These are phyloP conservation scores for Hygrophoropsis aurantiaca DNA, from an alignment of 768 basidiomycete species.

Conservation along the genomic window DNA sequence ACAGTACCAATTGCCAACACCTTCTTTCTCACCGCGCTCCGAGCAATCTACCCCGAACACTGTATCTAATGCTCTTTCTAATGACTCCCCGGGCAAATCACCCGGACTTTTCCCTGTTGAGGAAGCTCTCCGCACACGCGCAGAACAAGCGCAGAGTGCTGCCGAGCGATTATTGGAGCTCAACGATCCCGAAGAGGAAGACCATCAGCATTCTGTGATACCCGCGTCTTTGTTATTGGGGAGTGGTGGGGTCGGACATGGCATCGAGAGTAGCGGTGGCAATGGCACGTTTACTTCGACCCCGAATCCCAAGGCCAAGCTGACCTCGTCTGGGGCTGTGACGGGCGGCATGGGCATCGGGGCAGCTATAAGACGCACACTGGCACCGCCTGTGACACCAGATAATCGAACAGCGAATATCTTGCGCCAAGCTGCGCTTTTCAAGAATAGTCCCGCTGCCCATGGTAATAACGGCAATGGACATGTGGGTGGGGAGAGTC, in stretches of 20 bases:
- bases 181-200: slow-evolving; percentile 74
- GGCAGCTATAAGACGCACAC: slow-evolving; percentile 26
- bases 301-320: slow-evolving; percentile 39
- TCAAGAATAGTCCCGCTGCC: slow-evolving; percentile 80
- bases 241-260: too few species aligned
- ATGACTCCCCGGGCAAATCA: slow-evolving; percentile 47
- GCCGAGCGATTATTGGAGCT: slow-evolving; percentile 87
- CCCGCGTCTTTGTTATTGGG: slow-evolving; percentile 54
- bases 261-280: too few species aligned
- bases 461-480: slow-evolving; percentile 42
- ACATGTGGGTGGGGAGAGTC: slow-evolving; percentile 50
- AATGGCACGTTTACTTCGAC: slow-evolving; percentile 39
- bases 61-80: slow-evolving; percentile 62
- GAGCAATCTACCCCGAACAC: slow-evolving; percentile 45
- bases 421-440: slow-evolving; percentile 74
- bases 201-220: slow-evolving; percentile 48
- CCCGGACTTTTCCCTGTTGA: slow-evolving; percentile 59
- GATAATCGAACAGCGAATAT: slow-evolving; percentile 55
- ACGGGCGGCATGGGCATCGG: too few species aligned
- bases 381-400: slow-evolving; percentile 61
- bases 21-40: slow-evolving; percentile 57
- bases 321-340: slow-evolving; percentile 33
- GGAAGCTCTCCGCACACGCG: slow-evolving; percentile 82
- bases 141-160: slow-evolving; percentile 92
- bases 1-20: too few species aligned